phyloP scores from a whole-genome alignment of 2,329 filamentous ascomycete species.

The Sporothrix brunneoviolacea region DNA sequence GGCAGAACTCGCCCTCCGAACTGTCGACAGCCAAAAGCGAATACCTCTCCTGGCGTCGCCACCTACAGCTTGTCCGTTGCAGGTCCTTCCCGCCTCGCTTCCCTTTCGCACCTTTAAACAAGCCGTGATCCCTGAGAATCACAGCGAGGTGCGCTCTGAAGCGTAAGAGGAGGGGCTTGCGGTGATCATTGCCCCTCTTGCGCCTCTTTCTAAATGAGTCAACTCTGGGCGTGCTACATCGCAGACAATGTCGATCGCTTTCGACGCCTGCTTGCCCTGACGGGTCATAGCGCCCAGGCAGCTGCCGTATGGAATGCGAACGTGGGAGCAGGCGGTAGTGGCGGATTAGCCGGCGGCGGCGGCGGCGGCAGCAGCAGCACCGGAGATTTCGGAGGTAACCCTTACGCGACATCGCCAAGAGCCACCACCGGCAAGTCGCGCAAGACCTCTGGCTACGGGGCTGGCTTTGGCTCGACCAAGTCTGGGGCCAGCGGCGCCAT shows the following conservation, averaged over 20 bases:
- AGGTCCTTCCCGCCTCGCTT: slow-evolving; percentile 13
- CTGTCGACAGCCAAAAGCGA: too few relatives aligned
- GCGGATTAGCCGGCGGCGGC: slow-evolving; percentile 16
- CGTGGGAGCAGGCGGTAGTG: slow-evolving; percentile 26
- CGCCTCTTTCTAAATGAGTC: slow-evolving; percentile 58
- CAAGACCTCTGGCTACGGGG: slow-evolving; percentile 45
- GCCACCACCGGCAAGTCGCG: slow-evolving; percentile 37
- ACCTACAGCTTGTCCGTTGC: not conserved
- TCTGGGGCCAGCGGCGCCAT: slow-evolving; percentile 35
- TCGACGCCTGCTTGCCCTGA: slow-evolving; percentile 75
- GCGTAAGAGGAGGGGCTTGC: slow-evolving; percentile 34
- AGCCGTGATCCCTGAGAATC: slow-evolving; percentile 78
- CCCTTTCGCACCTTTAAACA: slow-evolving; percentile 71
- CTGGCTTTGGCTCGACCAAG: slow-evolving; percentile 37
- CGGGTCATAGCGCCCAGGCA: slow-evolving; percentile 51
- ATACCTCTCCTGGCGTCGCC: not conserved
- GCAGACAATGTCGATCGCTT: slow-evolving; percentile 97
- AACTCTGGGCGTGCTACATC: slow-evolving; percentile 94
- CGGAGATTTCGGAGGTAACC: slow-evolving; percentile 13
- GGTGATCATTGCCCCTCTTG: slow-evolving; percentile 1
- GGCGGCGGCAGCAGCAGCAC: slow-evolving; percentile 7
- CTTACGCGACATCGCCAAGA: slow-evolving; percentile 7
- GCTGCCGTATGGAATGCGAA: slow-evolving; percentile 46
- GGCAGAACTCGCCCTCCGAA: not conserved
- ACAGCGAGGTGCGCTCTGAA: slow-evolving; percentile 76